A percentile compares a stretch with the other conserved stretches of the same genome.
Evolutionary conservation across 306 rosid genomes (phyloP).

Genomic region (Quillaja saponaria): DNA sequence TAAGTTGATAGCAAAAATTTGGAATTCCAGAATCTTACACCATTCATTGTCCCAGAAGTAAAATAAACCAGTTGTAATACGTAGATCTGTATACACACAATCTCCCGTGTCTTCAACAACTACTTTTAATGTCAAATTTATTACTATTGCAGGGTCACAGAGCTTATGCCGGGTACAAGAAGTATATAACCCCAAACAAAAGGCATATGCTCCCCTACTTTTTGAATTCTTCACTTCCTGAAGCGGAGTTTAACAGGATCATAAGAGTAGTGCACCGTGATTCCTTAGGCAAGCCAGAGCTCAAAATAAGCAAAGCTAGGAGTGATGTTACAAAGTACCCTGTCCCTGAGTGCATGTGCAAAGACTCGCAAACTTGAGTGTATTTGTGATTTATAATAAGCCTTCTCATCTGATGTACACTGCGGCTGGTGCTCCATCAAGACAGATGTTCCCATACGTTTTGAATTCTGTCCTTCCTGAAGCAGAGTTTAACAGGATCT

Average conservation of each 20-base stretch:
- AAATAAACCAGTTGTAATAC: no score
- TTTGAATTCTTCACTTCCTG: conserved; percentile 63
- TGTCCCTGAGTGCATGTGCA: conserved; percentile 85
- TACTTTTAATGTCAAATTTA: conserved; percentile 18
- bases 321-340: conserved; percentile 96
- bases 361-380: conserved; percentile 37
- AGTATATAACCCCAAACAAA: conserved; percentile 93
- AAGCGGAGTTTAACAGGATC: conserved; percentile 64
- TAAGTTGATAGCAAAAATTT: no score
- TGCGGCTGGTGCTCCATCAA: no score
- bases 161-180: conserved; percentile 88
- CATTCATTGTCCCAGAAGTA: no score
- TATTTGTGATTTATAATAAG: conserved; percentile 28
- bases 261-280: conserved; percentile 70
- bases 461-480: no score
- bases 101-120: not conserved
- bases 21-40: no score
- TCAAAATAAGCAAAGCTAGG: conserved; percentile 52
- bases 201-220: conserved; percentile 86
- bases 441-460: not conserved
- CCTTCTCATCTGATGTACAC: conserved; percentile 13
- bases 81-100: no score
- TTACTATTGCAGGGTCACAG: conserved; percentile 71
- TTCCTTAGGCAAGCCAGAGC: conserved; percentile 84
- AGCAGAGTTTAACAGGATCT: no score